Base-by-base conservation (phyloP, 2,329 filamentous ascomycete genomes). In the Xylariaceae sp. region DNA sequence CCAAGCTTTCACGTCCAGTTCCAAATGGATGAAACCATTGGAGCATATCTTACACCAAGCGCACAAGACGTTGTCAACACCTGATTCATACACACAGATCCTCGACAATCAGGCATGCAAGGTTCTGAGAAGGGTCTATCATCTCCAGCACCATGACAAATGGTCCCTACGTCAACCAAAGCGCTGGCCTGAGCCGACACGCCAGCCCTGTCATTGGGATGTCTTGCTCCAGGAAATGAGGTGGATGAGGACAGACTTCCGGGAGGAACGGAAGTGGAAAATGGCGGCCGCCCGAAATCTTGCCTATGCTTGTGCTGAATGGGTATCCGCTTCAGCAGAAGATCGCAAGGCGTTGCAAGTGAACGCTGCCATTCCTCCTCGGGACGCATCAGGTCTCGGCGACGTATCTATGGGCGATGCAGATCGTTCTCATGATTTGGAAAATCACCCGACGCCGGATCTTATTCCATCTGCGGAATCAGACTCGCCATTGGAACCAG, bases 171-270 rank as follows among this genome's bases (percentile, higher is more conserved):
- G 93, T 50, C 95, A 99, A 69, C 86, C 93, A 43, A 91, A 96
- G 69, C 89, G 92, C 54, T 90, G 87, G 40, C 81, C 87, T 1
- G 95, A 99, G 72, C 93, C 93, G 3, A 81, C 84, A 3, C 85
- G 91, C 40, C 88, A 88, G 18, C 82, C 85, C 1, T 87, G 89
- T 1, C 93, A 98, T 65, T 90, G 88, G 84, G 95, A 99, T 74
- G 82, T 93, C 50, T 73, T 98, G 52, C 77, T 99, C 29, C 84
- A 92, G 64, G 93, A 99, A 76, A 91, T 93, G 84, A 96, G 93
- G 72, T 98, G 93, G 93, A 96, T 99, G 91, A 86, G 93, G 48
- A 97, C 92, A 1, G 95, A 99, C 73, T 98, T 97, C 68, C 84
- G 89, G 49, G 91, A 97, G 73, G 95, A 98, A 72, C 81, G 91